phyloP scores from a whole-genome alignment of 345 rosid genomes.

The Ailanthus altissimus region DNA sequence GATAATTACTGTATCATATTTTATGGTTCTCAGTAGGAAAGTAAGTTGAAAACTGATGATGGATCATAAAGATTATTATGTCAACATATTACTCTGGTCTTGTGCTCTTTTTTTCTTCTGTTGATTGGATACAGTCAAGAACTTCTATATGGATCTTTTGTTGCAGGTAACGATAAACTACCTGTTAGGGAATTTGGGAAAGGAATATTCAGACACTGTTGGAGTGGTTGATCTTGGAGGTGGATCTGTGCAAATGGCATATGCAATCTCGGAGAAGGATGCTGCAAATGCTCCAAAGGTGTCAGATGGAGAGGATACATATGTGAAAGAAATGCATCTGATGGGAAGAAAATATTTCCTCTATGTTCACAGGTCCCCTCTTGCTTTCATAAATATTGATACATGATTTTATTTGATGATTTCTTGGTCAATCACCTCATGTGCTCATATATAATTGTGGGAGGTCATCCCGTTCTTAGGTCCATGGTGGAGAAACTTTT shows the following conservation, averaged over 20 bases:
- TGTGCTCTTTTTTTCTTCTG: neutral
- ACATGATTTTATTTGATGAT: neutral
- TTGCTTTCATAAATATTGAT: constrained; percentile 9
- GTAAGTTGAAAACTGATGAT: neutral
- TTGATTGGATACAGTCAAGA: neutral
- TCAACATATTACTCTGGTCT: neutral
- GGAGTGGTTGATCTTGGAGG: constrained; percentile 99
- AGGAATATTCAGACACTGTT: constrained; percentile 67
- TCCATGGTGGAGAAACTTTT: neutral
- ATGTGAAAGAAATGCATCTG: constrained; percentile 74
- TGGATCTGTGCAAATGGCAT: constrained; percentile 99
- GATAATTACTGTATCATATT: neutral
- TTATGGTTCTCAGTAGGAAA: neutral
- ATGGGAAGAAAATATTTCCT: constrained; percentile 80
- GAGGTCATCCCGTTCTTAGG: neutral
- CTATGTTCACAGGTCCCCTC: constrained; percentile 86
- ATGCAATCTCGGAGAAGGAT: constrained; percentile 80
- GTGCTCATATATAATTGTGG: neutral
- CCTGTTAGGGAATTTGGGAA: constrained; percentile 78
- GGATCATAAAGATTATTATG: neutral
- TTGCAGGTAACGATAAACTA: constrained; percentile 93
- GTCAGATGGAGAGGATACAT: constrained; percentile 72
- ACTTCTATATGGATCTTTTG: constrained; percentile 1
- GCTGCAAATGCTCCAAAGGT: constrained; percentile 74
- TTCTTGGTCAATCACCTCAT: neutral